A percentile compares a stretch with the other conserved stretches of the same genome.
These are phyloP conservation scores for Zygoascus biomembranicola DNA, from an alignment of 805 yeast genomes.

Conservation along the genomic window DNA sequence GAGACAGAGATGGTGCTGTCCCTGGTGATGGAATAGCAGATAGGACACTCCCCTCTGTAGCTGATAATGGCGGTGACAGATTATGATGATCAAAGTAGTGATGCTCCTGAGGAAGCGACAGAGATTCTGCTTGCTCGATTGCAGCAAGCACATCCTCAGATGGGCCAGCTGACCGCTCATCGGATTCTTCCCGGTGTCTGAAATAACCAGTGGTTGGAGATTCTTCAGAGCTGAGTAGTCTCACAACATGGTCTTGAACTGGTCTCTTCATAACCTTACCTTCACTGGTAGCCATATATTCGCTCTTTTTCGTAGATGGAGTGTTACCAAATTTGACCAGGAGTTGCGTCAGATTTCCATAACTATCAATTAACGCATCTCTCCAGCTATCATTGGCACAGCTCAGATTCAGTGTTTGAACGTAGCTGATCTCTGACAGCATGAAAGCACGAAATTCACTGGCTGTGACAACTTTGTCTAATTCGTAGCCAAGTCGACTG, in stretches of 20 bases:
- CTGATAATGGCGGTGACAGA: background rate
- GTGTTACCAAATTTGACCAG: slow-evolving; percentile 23
- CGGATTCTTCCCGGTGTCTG: slow-evolving; percentile 1
- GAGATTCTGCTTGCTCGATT: background rate
- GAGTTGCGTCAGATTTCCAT: slow-evolving; percentile 18
- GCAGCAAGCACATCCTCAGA: background rate
- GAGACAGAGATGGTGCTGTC: background rate
- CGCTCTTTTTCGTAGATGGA: slow-evolving; percentile 5
- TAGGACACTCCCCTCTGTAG: background rate
- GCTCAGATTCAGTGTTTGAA: slow-evolving; percentile 30
- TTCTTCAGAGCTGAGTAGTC: background rate
- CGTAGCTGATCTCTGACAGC: slow-evolving; percentile 32
- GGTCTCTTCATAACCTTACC: background rate
- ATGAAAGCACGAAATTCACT: slow-evolving; percentile 31
- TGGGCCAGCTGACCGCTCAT: background rate
- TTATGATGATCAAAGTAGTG: background rate
- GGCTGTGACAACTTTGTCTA: slow-evolving; percentile 22
- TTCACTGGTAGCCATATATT: slow-evolving; percentile 3
- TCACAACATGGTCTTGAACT: background rate
- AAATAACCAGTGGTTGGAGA: slow-evolving; percentile 4
- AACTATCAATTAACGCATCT: slow-evolving; percentile 25
- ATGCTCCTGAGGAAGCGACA: background rate
- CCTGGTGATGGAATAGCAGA: slow-evolving; percentile 1
- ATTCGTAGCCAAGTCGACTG: slow-evolving; percentile 20
- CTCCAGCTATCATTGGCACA: slow-evolving; percentile 29